Evolutionary conservation across 164 flowering plant species (phyloP), one percentile per base, ranked within the genome.

Genomic region (Liquidambar formosana): DNA sequence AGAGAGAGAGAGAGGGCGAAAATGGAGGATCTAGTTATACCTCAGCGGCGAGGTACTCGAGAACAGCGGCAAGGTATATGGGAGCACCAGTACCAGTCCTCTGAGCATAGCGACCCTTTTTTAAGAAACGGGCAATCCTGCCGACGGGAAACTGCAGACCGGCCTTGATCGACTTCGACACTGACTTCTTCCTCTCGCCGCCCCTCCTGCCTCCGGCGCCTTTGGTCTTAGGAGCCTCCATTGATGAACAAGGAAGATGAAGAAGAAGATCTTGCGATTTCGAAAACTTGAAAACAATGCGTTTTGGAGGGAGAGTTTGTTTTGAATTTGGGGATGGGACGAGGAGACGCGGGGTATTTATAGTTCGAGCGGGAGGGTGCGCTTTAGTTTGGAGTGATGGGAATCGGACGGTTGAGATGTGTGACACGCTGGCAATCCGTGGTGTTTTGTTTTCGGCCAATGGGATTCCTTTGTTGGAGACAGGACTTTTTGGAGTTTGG

Each of bases 121-220:
- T 84, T 60, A 86, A 25, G 67, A 64, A 86, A 27, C 88, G 76
- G 12, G 77, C 81, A 10, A 86, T 78, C 1, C 89, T 76, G 19
- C 86, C 86, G 1, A 86, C 89, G n/a, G 89, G 87, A 43, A 85
- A 86, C 59, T 86, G 89, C 47, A 86, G 86, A 3, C 89, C 89
- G 15, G 87, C 86, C 69, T 75, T 86, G 23, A 66, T 71, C 1
- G 87, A 82, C 62, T 76, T 77, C 16, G 84, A 67, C 6, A 82
- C 80, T 33, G 85, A 21, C 77, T 80, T 79, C 77, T 74, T 82
- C 67, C 81, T 67, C 10, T 69, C 80, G 0, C 80, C 77, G 4
- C 85, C 85, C 44, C 49, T 72, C 62, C 84, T 70, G 23, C 86
- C 86, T 49, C 86, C 84, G n/a, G 81, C 80, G 1, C 79, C 76